These are phyloP conservation scores for Phytophthora parvispora DNA, from an alignment of 352 stramenopile species.

Conservation along the genomic window DNA sequence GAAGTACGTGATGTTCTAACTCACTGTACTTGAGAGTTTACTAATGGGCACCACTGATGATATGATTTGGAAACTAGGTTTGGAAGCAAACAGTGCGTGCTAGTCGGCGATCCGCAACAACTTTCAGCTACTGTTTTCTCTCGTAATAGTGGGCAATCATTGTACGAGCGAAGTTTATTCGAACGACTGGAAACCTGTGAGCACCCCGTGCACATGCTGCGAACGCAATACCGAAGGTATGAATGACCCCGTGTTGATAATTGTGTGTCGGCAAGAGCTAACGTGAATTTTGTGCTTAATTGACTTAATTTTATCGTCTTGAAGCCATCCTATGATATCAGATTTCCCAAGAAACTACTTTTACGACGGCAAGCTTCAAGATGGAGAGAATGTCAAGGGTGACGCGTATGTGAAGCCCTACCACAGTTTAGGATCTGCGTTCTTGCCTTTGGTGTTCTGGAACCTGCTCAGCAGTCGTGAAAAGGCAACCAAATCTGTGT, in stretches of 20 bases:
- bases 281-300: constrained; percentile 12
- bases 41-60: constrained; percentile 6
- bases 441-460: constrained; percentile 89
- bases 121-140: constrained; percentile 95
- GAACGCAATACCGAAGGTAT: constrained; percentile 88
- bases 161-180: constrained; percentile 95
- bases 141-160: constrained; percentile 79
- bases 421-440: constrained; percentile 77
- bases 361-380: constrained; percentile 86
- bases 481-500: constrained; percentile 77
- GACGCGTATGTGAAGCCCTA: constrained; percentile 80
- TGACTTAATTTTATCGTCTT: neutral
- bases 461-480: constrained; percentile 86
- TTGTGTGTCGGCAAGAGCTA: constrained; percentile 1
- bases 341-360: constrained; percentile 90
- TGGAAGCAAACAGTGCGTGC: constrained; percentile 91
- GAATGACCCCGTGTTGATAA: neutral
- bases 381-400: constrained; percentile 83
- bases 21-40: constrained; percentile 1
- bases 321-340: constrained; percentile 86
- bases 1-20: constrained; percentile 65
- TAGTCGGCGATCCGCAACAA: constrained; percentile 95
- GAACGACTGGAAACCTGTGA: constrained; percentile 91
- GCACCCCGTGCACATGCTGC: constrained; percentile 92
- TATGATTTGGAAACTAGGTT: constrained; percentile 56